phyloP scores from a whole-genome alignment of 352 stramenopile species.

The Hyaloperonospora brassicae region DNA sequence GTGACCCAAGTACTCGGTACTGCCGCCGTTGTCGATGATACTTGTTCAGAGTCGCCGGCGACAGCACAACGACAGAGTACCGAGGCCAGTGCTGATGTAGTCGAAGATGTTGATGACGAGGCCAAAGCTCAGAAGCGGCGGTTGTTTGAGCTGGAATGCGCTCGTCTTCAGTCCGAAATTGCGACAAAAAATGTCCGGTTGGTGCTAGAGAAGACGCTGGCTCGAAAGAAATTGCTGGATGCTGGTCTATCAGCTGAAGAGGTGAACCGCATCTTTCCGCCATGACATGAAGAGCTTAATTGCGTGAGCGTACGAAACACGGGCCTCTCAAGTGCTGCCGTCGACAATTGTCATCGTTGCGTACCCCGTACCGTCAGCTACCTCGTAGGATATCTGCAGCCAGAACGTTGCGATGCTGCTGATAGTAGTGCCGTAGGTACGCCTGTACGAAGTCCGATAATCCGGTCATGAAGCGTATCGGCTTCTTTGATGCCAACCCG shows the following conservation, averaged over 20 bases:
- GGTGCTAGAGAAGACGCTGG: slow-evolving; percentile 41
- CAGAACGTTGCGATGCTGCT: too few species aligned
- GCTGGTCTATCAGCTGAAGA: slow-evolving; percentile 33
- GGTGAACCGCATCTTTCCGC: slow-evolving; percentile 39
- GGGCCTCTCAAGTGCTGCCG: too few species aligned
- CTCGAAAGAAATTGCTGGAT: slow-evolving; percentile 41
- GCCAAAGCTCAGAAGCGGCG: slow-evolving; percentile 33
- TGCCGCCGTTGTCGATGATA: neutral
- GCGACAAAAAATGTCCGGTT: slow-evolving; percentile 42
- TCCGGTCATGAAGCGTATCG: too few species aligned
- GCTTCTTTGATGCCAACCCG: too few species aligned
- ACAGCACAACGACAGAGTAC: slow-evolving; percentile 8
- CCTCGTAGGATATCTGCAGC: too few species aligned
- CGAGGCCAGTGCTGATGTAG: slow-evolving; percentile 1
- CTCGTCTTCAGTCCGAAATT: slow-evolving; percentile 41
- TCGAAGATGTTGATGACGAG: slow-evolving; percentile 10
- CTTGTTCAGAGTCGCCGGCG: neutral
- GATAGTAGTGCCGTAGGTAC: too few species aligned
- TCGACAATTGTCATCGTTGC: too few species aligned
- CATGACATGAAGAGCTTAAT: slow-evolving; percentile 1
- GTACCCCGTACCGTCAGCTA: too few species aligned
- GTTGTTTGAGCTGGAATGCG: slow-evolving; percentile 45
- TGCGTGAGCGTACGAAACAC: too few species aligned
- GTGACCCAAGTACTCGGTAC: neutral
- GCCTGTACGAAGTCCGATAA: too few species aligned